phyloP scores from a whole-genome alignment of 345 rosid genomes.

The Noccaea bulbosa region DNA sequence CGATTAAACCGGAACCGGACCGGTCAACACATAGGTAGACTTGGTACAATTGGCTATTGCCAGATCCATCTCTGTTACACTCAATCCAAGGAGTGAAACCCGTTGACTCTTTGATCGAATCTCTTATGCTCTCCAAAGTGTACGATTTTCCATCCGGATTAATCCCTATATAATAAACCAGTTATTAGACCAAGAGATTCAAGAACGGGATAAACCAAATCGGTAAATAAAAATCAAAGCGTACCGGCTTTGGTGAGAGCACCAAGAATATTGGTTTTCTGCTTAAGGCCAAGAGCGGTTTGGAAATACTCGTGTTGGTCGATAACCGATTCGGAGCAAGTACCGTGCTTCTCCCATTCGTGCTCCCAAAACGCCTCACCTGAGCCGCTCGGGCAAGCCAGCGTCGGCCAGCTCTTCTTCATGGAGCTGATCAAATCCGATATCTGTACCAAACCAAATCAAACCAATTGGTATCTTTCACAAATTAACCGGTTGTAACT shows the following conservation, averaged over 20 bases:
- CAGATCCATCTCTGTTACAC: conserved; percentile 67
- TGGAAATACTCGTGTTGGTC: conserved; percentile 74
- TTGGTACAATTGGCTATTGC: conserved; percentile 83
- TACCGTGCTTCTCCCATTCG: conserved; percentile 97
- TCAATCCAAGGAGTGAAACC: conserved; percentile 76
- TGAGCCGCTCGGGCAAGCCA: conserved; percentile 74
- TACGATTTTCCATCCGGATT: conserved; percentile 61
- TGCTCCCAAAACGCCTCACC: conserved; percentile 79
- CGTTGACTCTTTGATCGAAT: conserved; percentile 54
- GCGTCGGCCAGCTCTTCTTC: conserved; percentile 77
- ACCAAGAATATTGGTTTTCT: conserved; percentile 58
- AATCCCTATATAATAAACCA: conserved; percentile 53
- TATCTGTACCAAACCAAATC: conserved; percentile 46
- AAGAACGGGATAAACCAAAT: not conserved
- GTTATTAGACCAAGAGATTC: not conserved
- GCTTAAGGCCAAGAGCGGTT: conserved; percentile 59
- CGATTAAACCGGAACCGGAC: conserved; percentile 61
- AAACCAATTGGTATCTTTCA: conserved; percentile 21
- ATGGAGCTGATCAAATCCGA: conserved; percentile 59
- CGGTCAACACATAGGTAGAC: conserved; percentile 80
- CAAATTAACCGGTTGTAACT: not conserved
- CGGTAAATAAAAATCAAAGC: not conserved
- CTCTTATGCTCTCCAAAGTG: conserved; percentile 58
- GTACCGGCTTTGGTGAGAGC: conserved; percentile 63
- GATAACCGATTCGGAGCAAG: conserved; percentile 81